These are phyloP conservation scores for Lasiodiplodia theobromae DNA, from an alignment of 2,329 filamentous ascomycete species.

Conservation along the genomic window DNA sequence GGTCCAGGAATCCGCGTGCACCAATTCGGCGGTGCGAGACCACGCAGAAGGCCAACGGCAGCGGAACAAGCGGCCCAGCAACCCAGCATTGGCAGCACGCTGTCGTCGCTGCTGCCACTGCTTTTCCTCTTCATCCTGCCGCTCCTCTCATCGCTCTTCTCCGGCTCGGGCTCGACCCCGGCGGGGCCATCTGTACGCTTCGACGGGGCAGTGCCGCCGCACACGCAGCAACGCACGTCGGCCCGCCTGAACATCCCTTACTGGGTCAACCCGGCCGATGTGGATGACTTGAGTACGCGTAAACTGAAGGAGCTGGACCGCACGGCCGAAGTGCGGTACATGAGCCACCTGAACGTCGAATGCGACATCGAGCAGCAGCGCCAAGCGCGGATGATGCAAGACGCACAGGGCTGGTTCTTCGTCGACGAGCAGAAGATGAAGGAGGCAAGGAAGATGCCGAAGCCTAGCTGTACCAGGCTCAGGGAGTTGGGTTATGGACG, in stretches of 20 bases:
- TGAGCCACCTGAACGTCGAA: conserved; percentile 70
- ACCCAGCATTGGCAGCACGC: conserved; percentile 58
- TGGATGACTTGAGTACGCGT: conserved; percentile 71
- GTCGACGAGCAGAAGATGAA: conserved; percentile 81
- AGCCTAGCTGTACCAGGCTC: conserved; percentile 47
- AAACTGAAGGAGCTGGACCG: conserved; percentile 80
- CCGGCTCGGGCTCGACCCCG: conserved; percentile 58
- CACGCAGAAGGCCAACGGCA: conserved; percentile 72
- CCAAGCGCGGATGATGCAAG: conserved; percentile 73
- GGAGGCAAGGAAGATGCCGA: conserved; percentile 67
- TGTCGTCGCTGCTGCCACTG: conserved; percentile 83
- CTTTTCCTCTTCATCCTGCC: conserved; percentile 83
- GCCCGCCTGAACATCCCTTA: conserved; percentile 78
- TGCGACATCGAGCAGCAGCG: conserved; percentile 77
- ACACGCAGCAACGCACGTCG: conserved; percentile 77
- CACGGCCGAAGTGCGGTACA: conserved; percentile 75
- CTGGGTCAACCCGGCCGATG: conserved; percentile 81
- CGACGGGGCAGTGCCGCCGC: conserved; percentile 72
- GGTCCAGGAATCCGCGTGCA: conserved; percentile 92
- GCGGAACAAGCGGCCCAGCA: conserved; percentile 62
- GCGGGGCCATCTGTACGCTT: conserved; percentile 77
- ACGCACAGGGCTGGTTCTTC: conserved; percentile 87
- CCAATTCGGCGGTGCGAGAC: conserved; percentile 85
- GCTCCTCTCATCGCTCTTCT: conserved; percentile 80
- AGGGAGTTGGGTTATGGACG: conserved; percentile 21